Evolutionary conservation across 768 basidiomycete genomes (phyloP), one percentile per base, ranked within the genome.

Genomic region (Stropharia rugosoannulata): DNA sequence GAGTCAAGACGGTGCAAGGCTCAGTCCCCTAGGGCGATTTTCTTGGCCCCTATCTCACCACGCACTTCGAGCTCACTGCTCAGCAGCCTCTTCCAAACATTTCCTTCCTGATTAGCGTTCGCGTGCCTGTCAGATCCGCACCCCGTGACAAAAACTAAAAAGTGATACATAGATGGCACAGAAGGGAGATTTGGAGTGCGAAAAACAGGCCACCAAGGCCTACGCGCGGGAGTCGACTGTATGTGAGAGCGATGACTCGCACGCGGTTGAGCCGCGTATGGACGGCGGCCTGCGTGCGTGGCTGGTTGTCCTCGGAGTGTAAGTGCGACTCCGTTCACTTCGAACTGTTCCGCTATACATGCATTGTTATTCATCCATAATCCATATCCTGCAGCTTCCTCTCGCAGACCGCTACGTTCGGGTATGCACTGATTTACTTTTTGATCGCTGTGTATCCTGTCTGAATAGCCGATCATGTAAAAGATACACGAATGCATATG

Each of bases 271-370:
- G 11, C 13, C 49, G 22, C 62, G 64, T 60, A 70, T 74, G 16
- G 76, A 79, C 36, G 76, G 77, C n/a, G 77, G 77, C 7, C 62
- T 62, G 59, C 63, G 69, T 47, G 78, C 73, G 5, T 79, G 78
- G 79, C 59, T 70, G 22, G 73, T 74, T 9, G 70, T 80, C 19
- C 16, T 68, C n/a, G 80, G 80, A 49, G 76, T 75, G 75, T 78
- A 59, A 61, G 72, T 64, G 10, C 5, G 13, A 10, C 19, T n/a
- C 41, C 22, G 19, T 45, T 19, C 43, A 11, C 11, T n/a, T 7
- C 22, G 9, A 10, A 32, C 29, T 10, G 29, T 32, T 32, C 29
- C 1, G 29, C 2, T 6, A 32, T 32, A 7, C 9, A 32, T 32
- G 9, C 10, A 11, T 27, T 45, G n/a, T 8, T 25, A 45, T 16